phyloP scores from a whole-genome alignment of 2,329 filamentous ascomycete species.

The Bipolaris zeicola region DNA sequence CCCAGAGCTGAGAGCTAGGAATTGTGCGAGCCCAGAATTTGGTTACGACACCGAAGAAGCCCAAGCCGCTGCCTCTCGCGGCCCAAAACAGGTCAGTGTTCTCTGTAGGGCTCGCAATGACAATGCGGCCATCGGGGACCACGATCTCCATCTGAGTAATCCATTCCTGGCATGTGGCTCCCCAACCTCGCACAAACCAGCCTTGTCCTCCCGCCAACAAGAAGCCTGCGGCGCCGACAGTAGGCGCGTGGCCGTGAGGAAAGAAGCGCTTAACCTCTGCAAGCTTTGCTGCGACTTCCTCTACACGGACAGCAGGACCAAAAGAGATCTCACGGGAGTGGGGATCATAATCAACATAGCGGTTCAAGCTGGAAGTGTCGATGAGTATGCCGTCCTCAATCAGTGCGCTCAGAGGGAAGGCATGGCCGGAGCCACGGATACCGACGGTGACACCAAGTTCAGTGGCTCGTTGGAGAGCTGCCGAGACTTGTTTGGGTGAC shows the following conservation, averaged over 20 bases:
- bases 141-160: constrained; percentile 39
- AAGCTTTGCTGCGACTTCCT: constrained; percentile 12
- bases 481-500: constrained; percentile 1
- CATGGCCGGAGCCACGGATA: constrained; percentile 26
- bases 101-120: constrained; percentile 30
- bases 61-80: constrained; percentile 42
- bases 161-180: constrained; percentile 28
- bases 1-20: constrained; percentile 4
- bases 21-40: constrained; percentile 22
- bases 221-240: constrained; percentile 35
- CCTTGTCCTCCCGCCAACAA: constrained; percentile 37
- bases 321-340: constrained; percentile 17
- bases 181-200: constrained; percentile 38
- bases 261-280: constrained; percentile 23
- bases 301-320: constrained; percentile 22
- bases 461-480: not conserved
- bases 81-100: constrained; percentile 48
- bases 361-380: constrained; percentile 23
- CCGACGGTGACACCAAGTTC: constrained; percentile 10
- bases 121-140: constrained; percentile 35
- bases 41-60: constrained; percentile 30
- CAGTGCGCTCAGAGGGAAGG: constrained; percentile 18
- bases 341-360: constrained; percentile 17
- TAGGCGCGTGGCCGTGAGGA: constrained; percentile 31
- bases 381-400: constrained; percentile 23